Evolutionary conservation across 345 rosid species (phyloP).

Genomic region (Tarenaya hassleriana): DNA sequence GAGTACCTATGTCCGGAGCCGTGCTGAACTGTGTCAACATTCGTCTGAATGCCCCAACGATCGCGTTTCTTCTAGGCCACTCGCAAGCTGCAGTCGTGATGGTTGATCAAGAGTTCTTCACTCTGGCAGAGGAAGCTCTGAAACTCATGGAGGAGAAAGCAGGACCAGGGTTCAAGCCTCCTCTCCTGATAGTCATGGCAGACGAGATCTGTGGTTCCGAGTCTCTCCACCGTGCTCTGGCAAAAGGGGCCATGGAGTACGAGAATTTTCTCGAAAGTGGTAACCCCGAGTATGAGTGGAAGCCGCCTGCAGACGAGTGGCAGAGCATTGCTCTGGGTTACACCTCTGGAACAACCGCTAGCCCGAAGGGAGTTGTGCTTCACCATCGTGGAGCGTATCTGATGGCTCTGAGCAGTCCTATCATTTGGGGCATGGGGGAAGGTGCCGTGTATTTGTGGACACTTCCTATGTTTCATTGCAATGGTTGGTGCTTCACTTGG

Average conservation of each 20-base stretch:
- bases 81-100: slow-evolving; percentile 58
- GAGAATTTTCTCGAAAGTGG: slow-evolving; percentile 69
- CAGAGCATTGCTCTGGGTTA: slow-evolving; percentile 90
- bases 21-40: slow-evolving; percentile 72
- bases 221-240: slow-evolving; percentile 44
- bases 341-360: slow-evolving; percentile 91
- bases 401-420: slow-evolving; percentile 57
- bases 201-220: slow-evolving; percentile 64
- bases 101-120: slow-evolving; percentile 82
- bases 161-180: slow-evolving; percentile 41
- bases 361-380: no score
- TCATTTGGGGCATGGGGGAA: slow-evolving; percentile 82
- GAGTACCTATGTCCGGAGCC: slow-evolving; percentile 85
- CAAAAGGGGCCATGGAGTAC: slow-evolving; percentile 68
- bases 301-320: slow-evolving; percentile 91
- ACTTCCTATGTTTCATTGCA: slow-evolving; percentile 88
- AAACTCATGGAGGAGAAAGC: slow-evolving; percentile 46
- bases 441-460: slow-evolving; percentile 94
- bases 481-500: slow-evolving; percentile 92
- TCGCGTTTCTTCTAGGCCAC: slow-evolving; percentile 68
- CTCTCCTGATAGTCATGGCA: slow-evolving; percentile 63
- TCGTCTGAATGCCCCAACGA: slow-evolving; percentile 53
- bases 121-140: slow-evolving; percentile 68
- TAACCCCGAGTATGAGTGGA: slow-evolving; percentile 68
- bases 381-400: no score